Evolutionary conservation across 257 asterid genomes (phyloP), one percentile per base, ranked within the genome.

Genomic region (Haberlea rhodopensis): DNA sequence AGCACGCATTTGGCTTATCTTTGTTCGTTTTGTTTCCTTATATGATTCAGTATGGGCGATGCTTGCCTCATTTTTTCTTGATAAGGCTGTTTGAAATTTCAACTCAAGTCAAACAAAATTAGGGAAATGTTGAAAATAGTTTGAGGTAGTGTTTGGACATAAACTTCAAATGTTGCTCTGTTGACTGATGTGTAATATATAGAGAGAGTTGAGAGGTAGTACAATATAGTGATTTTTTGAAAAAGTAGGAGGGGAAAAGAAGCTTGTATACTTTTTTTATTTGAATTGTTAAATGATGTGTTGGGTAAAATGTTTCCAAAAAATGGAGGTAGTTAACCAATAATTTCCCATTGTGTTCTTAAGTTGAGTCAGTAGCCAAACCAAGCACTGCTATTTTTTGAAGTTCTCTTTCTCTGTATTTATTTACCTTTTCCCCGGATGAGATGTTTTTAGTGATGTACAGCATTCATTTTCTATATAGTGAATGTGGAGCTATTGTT

Each of bases 361-460:
- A n/a, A n/a, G n/a, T n/a, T n/a, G n/a, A n/a, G n/a, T n/a, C n/a
- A n/a, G n/a, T n/a, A n/a, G n/a, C n/a, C n/a, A n/a, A n/a, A n/a
- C n/a, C n/a, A n/a, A n/a, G n/a, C n/a, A n/a, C n/a, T n/a, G n/a
- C n/a, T n/a, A n/a, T n/a, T n/a, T n/a, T n/a, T n/a, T n/a, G n/a
- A n/a, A n/a, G n/a, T n/a, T n/a, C n/a, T n/a, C n/a, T n/a, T n/a
- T n/a, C n/a, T n/a, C n/a, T n/a, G n/a, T n/a, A n/a, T n/a, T n/a
- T n/a, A n/a, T n/a, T n/a, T n/a, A n/a, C n/a, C n/a, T n/a, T n/a
- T n/a, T n/a, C n/a, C n/a, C n/a, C n/a, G n/a, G 57, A 63, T 25
- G 23, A 29, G 21, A 65, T 37, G 48, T 60, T 67, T 68, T 45
- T 8, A 20, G 34, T 55, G 65, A 45, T 67, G 8, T 23, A 26